Evolutionary conservation across 495 filamentous ascomycete genomes (phyloP), one percentile per base, ranked within the genome.

Genomic region (Geopyxis carbonaria): DNA sequence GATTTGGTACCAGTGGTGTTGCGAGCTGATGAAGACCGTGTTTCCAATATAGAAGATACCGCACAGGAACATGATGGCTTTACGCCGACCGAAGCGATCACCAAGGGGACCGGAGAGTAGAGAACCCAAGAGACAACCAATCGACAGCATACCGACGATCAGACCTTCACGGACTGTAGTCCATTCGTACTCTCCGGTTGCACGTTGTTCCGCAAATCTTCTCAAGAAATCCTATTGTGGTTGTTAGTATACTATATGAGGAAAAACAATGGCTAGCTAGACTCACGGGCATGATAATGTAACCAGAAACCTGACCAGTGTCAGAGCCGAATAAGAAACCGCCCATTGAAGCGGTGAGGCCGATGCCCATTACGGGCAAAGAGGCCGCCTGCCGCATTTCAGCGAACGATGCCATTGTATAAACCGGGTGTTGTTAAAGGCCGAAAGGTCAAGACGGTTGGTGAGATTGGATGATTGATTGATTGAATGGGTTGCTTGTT

Each of bases 311-410:
- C 52, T 69, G 66, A 36, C 66, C 66, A 45, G 75, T 81, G 22
- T 79, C 73, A 42, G 79, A 79, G 48, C 79, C 79, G 46, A 81
- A 82, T 43, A 82, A 73, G 56, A 82, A 76, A 45, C 77, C 77
- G 51, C 77, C 77, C 64, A 82, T 75, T 6, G 77, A 62, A 38
- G 69, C 64, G 11, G 45, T 36, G 1, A 51, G 36, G 34, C 48
- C 48, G 9, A 51, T 38, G 15, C 40, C 13, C 38, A 46, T 46
- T 14, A 48, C 40, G 5, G 46, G 46, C 11, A 38, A 38, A 8
- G 37, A 47, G 28, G 46, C 4, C n/a, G 40, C 37, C 9, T 43
- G 41, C 18, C 21, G 39, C 23, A 48, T 47, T 20, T 47, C 46
- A 27, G 34, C 38, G 4, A 48, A 28, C 25, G 25, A 28, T 7